These are phyloP conservation scores for Erigeron canadensis DNA, from an alignment of 129 eudicot species.

Conservation along the genomic window DNA sequence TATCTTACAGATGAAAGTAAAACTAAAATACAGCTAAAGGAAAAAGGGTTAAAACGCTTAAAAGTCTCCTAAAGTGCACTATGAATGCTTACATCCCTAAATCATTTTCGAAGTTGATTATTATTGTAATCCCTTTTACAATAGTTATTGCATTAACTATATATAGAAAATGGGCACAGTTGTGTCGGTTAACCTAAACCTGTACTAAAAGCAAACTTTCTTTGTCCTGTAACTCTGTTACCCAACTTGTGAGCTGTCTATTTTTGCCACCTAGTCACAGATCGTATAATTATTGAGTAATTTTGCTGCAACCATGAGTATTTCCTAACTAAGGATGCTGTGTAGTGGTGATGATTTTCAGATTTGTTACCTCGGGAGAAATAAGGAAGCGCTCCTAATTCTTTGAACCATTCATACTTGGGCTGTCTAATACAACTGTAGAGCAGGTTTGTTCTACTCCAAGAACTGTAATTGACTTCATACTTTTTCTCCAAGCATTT, in stretches of 20 bases:
- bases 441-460: constrained; percentile 64
- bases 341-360: constrained; percentile 93
- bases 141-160: not conserved
- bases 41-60: not conserved
- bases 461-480: not conserved
- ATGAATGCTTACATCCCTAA: not conserved
- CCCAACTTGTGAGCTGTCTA: too few species aligned
- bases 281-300: not conserved
- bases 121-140: not conserved
- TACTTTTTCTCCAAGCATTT: not conserved
- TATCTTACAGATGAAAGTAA: not conserved
- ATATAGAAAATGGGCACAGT: not conserved
- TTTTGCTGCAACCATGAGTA: not conserved
- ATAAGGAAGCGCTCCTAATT: constrained; percentile 76
- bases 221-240: too few species aligned
- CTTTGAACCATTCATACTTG: constrained; percentile 88
- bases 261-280: not conserved
- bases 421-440: constrained; percentile 76
- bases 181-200: too few species aligned
- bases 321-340: constrained; percentile 34
- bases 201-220: too few species aligned
- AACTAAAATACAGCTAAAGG: not conserved
- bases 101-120: not conserved
- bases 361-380: constrained; percentile 92
- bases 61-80: not conserved